Conservation (phyloP, 495 filamentous ascomycete species). For the Lepidopterella palustris region DNA sequence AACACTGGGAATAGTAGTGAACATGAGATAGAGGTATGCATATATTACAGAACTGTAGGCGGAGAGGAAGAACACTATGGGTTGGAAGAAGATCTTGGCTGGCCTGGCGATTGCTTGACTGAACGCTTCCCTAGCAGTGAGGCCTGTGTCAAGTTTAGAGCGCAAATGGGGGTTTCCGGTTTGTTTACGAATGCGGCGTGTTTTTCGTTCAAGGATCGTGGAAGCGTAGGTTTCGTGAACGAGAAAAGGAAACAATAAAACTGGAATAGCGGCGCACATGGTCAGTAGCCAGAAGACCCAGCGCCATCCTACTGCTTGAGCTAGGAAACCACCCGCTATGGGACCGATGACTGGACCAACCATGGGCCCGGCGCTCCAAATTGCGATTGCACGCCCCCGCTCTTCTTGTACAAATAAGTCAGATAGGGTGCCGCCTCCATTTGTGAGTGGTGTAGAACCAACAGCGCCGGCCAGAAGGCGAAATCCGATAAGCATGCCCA, state of each 20-base stretch:
- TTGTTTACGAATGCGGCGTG: constrained; percentile 29
- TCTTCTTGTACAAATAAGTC: constrained; percentile 44
- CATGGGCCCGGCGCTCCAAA: constrained; percentile 44
- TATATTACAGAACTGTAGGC: constrained; percentile 29
- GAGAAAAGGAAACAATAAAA: constrained; percentile 28
- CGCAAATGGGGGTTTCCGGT: constrained; percentile 31
- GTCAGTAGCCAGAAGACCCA: constrained; percentile 57
- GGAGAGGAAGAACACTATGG: constrained; percentile 28
- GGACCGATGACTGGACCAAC: constrained; percentile 52
- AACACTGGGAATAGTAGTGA: constrained; percentile 34
- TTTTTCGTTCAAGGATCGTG: constrained; percentile 27
- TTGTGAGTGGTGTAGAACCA: constrained; percentile 45
- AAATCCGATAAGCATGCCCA: constrained; percentile 50
- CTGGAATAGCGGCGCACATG: constrained; percentile 24
- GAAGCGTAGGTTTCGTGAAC: constrained; percentile 36
- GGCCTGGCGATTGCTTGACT: constrained; percentile 25
- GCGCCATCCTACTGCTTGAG: constrained; percentile 54
- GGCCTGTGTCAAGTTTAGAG: constrained; percentile 26
- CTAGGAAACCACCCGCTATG: constrained; percentile 48
- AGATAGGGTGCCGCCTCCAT: constrained; percentile 49
- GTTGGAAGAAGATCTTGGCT: constrained; percentile 30
- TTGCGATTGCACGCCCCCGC: constrained; percentile 44
- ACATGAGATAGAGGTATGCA: constrained; percentile 30
- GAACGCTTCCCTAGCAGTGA: constrained; percentile 21
- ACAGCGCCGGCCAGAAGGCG: constrained; percentile 51